phyloP scores from a whole-genome alignment of 2,329 filamentous ascomycete species.

The Talaromyces rugulosus region DNA sequence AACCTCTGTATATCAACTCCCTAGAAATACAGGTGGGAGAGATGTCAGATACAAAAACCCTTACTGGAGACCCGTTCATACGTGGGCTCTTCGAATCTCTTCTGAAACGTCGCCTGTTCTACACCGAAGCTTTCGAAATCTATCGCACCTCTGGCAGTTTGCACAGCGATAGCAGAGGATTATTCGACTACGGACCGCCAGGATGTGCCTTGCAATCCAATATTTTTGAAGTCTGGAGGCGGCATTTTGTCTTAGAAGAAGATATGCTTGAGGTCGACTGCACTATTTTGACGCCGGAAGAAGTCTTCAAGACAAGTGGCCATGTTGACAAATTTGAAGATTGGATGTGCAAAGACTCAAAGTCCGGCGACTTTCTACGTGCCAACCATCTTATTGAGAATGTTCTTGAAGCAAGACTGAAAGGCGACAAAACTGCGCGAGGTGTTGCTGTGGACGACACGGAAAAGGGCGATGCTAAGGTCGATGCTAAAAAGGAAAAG shows the following conservation, averaged over 20 bases:
- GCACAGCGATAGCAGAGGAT: constrained; percentile 70
- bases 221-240: constrained; percentile 83
- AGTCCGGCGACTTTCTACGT: constrained; percentile 92
- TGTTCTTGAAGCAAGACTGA: constrained; percentile 78
- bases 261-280: constrained; percentile 95
- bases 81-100: constrained; percentile 75
- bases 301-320: constrained; percentile 89
- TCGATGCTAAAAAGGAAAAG: constrained; percentile 83
- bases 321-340: constrained; percentile 98
- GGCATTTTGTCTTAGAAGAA: constrained; percentile 89
- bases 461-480: constrained; percentile 66
- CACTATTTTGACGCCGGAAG: constrained; percentile 86
- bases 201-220: constrained; percentile 82
- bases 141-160: constrained; percentile 47
- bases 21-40: neutral
- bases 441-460: constrained; percentile 43
- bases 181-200: constrained; percentile 90
- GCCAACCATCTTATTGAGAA: constrained; percentile 96
- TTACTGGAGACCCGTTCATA: constrained; percentile 82
- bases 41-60: constrained; percentile 9
- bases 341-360: constrained; percentile 98
- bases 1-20: neutral
- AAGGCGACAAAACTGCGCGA: constrained; percentile 87
- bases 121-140: constrained; percentile 92
- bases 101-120: constrained; percentile 84